Base-by-base conservation (phyloP, 2,329 filamentous ascomycete species). In the Kalaharituber pfeilii region DNA sequence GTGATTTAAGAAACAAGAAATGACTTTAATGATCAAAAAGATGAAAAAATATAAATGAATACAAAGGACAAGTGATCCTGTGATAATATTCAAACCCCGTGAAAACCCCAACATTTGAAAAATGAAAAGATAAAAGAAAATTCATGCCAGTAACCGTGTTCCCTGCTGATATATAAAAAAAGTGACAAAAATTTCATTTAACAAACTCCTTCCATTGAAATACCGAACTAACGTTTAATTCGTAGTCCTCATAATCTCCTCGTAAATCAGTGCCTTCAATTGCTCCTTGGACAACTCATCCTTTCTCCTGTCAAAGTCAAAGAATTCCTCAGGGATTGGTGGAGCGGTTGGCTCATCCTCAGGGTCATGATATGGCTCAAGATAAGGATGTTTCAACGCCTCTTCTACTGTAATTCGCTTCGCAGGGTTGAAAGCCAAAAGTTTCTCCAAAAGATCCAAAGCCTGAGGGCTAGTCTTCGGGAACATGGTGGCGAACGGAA, bases 291-390 rank as follows among this genome's bases (percentile, higher is more conserved):
- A 95, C 66, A 98, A 72, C 65, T 83, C 91, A 70, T 98, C 91
- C 80, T 98, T 98, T 76, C 96, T 94, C 78, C 95, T 95, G 72
- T 98, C 91, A 70, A 98, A 98, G 71, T 98, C 91, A 69, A 98
- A 98, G 75, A 98, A 98, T 69, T 94, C 89, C 69, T 96, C 89
- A 22, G 91, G 91, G 65, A 98, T 98, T 22, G 91, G 88, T 44
- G 88, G 85, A 18, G 91, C 91, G 11, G 86, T 95, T 50, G 91
- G 91, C 76, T 98, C 91, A 67, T 98, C 91, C 67, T 96, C 91
- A 5, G 91, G 91, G 69, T 98, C 91, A 69, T 98, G 91, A 71
- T 98, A 98, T 5, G 91, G 91, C 74, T 98, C 91, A 29, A 98
- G 79, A 71, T 98, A 98, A 4, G 91, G 89, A 71, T 98, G 91